These are phyloP conservation scores for Streptanthus diversifolius DNA, from an alignment of 345 rosid species.

Conservation along the genomic window DNA sequence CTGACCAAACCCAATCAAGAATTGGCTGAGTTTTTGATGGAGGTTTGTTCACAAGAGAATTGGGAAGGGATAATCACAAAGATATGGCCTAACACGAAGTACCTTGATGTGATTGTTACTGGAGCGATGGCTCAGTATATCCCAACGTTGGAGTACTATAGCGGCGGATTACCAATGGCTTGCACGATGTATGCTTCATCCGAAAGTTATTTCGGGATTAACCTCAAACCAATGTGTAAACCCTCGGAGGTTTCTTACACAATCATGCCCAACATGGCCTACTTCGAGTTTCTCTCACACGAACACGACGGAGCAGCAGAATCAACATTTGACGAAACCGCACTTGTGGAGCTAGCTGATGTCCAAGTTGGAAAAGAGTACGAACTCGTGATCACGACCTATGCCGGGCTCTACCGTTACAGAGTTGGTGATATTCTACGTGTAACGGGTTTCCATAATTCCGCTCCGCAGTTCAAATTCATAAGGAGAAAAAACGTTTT, in stretches of 20 bases:
- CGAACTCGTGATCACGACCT: conserved; percentile 79
- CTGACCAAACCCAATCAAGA: conserved; percentile 53
- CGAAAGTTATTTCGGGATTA: conserved; percentile 87
- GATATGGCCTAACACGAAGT: conserved; percentile 88
- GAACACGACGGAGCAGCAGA: conserved; percentile 24
- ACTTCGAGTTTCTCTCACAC: conserved; percentile 74
- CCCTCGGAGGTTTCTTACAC: conserved; percentile 88
- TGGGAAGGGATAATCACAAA: conserved; percentile 74
- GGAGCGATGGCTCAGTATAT: conserved; percentile 98
- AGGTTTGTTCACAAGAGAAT: conserved; percentile 48
- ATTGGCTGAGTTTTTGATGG: conserved; percentile 50
- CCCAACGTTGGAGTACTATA: conserved; percentile 78
- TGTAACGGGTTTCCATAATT: conserved; percentile 69
- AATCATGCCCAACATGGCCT: conserved; percentile 91
- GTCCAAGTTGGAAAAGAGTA: conserved; percentile 72
- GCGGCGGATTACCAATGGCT: conserved; percentile 73
- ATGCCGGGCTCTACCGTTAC: conserved; percentile 76
- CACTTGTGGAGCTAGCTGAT: conserved; percentile 65
- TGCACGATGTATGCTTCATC: conserved; percentile 97
- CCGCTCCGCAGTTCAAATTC: conserved; percentile 78
- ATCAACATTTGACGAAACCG: conserved; percentile 3
- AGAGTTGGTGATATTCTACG: conserved; percentile 80
- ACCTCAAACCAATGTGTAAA: conserved; percentile 68
- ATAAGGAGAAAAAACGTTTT: conserved; percentile 79
- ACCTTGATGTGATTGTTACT: conserved; percentile 86